Conservation (phyloP, 2,329 filamentous ascomycete genomes). For the Pseudopithomyces maydicus region DNA sequence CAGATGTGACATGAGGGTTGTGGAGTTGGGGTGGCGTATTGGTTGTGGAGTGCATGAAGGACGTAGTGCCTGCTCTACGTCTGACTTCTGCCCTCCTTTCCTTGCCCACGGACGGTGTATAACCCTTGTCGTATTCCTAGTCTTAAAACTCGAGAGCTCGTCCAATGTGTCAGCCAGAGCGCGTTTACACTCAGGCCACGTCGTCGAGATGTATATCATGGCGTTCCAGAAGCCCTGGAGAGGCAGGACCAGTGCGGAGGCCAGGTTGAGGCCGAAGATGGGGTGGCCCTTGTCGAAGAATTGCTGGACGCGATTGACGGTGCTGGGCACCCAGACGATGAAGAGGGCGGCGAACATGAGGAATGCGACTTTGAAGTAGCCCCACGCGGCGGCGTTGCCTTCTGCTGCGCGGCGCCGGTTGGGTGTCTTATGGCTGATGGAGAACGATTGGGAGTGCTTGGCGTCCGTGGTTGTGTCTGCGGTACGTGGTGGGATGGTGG, state of each 20-base stretch:
- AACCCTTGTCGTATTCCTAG: too few relatives aligned
- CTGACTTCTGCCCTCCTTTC: too few relatives aligned
- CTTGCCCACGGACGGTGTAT: too few relatives aligned
- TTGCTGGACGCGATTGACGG: slow-evolving; percentile 75
- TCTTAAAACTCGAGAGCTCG: background rate
- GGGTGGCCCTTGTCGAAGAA: slow-evolving; percentile 59
- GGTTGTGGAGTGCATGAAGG: too few relatives aligned
- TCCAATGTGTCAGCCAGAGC: slow-evolving; percentile 16
- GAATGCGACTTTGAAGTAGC: slow-evolving; percentile 72
- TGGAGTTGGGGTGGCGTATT: too few relatives aligned
- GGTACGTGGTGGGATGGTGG: slow-evolving; percentile 4
- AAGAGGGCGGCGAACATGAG: slow-evolving; percentile 74
- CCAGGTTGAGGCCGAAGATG: slow-evolving; percentile 66
- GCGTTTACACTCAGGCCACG: slow-evolving; percentile 32
- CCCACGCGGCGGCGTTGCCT: slow-evolving; percentile 66
- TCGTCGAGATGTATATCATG: slow-evolving; percentile 67
- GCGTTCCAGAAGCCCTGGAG: slow-evolving; percentile 87
- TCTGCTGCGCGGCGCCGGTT: slow-evolving; percentile 34
- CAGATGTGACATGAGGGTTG: too few relatives aligned
- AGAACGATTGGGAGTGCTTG: slow-evolving; percentile 2
- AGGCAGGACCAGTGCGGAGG: slow-evolving; percentile 75
- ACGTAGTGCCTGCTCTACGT: too few relatives aligned
- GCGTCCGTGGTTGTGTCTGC: slow-evolving; percentile 5
- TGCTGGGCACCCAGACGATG: slow-evolving; percentile 78
- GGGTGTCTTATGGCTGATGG: slow-evolving; percentile 6